These are phyloP conservation scores for Hypoxylon sp. DNA, from an alignment of 2,329 filamentous ascomycete genomes.

Conservation along the genomic window DNA sequence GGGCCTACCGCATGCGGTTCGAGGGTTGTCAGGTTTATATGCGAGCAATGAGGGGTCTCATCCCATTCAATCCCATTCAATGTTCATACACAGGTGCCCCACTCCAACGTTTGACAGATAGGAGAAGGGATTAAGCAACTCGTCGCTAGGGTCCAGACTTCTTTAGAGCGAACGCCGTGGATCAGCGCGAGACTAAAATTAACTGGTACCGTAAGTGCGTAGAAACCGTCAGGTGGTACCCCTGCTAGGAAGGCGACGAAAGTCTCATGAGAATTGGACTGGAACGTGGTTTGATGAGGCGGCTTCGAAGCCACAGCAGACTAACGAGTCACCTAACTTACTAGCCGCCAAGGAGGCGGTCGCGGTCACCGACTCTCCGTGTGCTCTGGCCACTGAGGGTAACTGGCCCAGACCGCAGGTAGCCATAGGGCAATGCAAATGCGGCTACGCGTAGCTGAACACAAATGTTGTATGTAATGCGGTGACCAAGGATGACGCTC, in stretches of 20 bases:
- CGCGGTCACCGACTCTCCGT: conserved; percentile 43
- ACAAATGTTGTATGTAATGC: conserved; percentile 28
- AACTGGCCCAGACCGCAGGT: conserved; percentile 8
- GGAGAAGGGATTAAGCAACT: conserved; percentile 27
- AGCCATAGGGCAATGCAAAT: conserved; percentile 27
- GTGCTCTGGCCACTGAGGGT: conserved; percentile 11
- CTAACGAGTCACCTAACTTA: conserved; percentile 25
- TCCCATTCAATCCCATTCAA: conserved; percentile 24
- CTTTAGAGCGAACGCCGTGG: conserved; percentile 36
- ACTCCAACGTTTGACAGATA: conserved; percentile 38
- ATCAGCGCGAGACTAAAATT: conserved; percentile 34
- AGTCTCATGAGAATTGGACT: conserved; percentile 38
- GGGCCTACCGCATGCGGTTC: conserved; percentile 34
- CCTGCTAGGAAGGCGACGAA: conserved; percentile 17
- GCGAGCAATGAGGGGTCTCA: conserved; percentile 46
- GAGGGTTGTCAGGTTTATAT: conserved; percentile 48
- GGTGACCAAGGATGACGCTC: conserved; percentile 39
- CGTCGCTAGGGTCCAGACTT: conserved; percentile 36
- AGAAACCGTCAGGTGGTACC: conserved; percentile 26
- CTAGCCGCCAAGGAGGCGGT: conserved; percentile 32
- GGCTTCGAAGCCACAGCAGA: conserved; percentile 45
- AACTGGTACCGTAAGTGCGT: neutral
- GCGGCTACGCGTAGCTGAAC: conserved; percentile 41
- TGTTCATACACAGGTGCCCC: conserved; percentile 20
- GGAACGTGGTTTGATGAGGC: conserved; percentile 52